Evolutionary conservation across 495 filamentous ascomycete genomes (phyloP).

Genomic region (Immersiella caudata): DNA sequence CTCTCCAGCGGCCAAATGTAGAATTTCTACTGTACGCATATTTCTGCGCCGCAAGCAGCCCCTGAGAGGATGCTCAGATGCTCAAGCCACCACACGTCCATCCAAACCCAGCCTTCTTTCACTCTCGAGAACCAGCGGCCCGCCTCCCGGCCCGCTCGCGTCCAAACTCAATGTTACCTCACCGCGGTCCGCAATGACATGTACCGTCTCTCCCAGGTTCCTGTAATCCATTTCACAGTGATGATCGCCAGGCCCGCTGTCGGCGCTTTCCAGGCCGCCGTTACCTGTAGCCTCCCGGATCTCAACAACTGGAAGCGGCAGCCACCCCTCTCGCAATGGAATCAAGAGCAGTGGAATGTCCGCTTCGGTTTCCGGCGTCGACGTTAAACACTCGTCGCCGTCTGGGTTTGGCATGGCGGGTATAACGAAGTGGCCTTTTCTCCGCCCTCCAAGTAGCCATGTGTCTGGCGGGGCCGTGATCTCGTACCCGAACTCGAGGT

Average conservation of each 20-base stretch:
- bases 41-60: too few relatives aligned
- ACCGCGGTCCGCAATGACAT: constrained; percentile 73
- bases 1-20: too few relatives aligned
- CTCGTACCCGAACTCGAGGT: constrained; percentile 83
- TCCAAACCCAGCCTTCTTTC: constrained; percentile 43
- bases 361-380: constrained; percentile 46
- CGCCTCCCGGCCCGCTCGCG: constrained; percentile 61
- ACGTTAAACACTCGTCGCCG: constrained; percentile 49
- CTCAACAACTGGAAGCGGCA: constrained; percentile 77
- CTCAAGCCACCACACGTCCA: constrained; percentile 34
- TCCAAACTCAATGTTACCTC: constrained; percentile 79
- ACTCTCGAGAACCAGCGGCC: constrained; percentile 65
- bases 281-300: constrained; percentile 59
- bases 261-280: constrained; percentile 21
- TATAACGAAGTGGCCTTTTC: constrained; percentile 75
- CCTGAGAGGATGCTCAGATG: not conserved
- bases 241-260: constrained; percentile 16
- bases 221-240: constrained; percentile 78
- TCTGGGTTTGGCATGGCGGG: constrained; percentile 34
- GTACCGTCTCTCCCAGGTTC: constrained; percentile 73
- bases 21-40: too few relatives aligned
- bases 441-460: constrained; percentile 84
- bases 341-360: constrained; percentile 69
- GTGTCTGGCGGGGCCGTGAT: constrained; percentile 71
- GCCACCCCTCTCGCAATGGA: constrained; percentile 73